Base-by-base conservation (phyloP, 2,329 filamentous ascomycete species). In the Colletotrichum simmondsii region DNA sequence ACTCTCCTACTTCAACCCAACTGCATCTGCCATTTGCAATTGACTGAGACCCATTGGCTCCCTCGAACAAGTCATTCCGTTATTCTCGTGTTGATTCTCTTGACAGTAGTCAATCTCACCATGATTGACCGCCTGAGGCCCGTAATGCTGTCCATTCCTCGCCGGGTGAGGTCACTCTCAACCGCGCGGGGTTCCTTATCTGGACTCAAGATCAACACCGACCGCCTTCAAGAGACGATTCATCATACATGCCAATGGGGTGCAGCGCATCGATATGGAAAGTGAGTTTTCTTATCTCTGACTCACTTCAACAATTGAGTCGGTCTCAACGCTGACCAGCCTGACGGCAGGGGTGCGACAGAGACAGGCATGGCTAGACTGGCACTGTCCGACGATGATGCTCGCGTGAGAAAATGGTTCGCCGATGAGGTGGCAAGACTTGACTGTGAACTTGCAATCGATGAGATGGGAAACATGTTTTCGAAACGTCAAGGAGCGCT, bases 401-500 rank as follows among this genome's bases (percentile, higher is more conserved):
- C 92, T 78, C 82, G 89, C 77, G 93, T 89, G 14, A 89, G 94
- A 52, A 90, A 94, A 79, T 97, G 94, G 94, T 95, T 97, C 75
- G 87, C 91, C 0, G 80, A 90, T 22, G 91, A 90, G 0, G 90
- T 90, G 1, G 82, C 89, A 76, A 84, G 83, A 0, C 83, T 95
- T 0, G 92, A 92, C 11, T 96, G 94, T 80, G 85, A 87, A 3
- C 86, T 93, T 8, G 92, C 88, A 0, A 81, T 94, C 1, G 94
- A 97, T 79, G 85, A 89, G 30, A 95, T 96, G 90, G 94, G 94
- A 24, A 97, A 96, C 76, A 93, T 93, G 73, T 97, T 96, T 79
- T 93, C 93, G 1, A 86, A 94, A 4, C 88, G 92, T 3, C 88
- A 91, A 3, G 93, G 94, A 1, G 83, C 88, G 68, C 82, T 83